These are phyloP conservation scores for Musa troglodytarum DNA, from an alignment of 176 grass and related monocot genomes.

Conservation along the genomic window DNA sequence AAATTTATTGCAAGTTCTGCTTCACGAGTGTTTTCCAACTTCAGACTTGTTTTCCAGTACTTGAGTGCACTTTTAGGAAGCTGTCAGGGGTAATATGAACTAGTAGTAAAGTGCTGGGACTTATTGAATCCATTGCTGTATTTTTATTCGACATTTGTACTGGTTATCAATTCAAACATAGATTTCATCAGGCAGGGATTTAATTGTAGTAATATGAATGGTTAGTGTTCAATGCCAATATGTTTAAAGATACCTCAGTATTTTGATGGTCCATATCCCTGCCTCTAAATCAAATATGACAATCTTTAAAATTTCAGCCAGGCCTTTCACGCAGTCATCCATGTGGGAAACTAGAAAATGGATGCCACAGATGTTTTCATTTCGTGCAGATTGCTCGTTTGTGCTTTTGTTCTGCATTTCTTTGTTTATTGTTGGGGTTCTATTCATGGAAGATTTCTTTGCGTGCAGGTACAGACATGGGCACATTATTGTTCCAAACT, in stretches of 20 bases:
- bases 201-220: neutral
- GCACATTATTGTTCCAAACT: constrained; percentile 11
- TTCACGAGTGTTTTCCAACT: no score
- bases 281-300: neutral
- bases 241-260: neutral
- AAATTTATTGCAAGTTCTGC: no score
- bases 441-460: constrained; percentile 49
- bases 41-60: no score
- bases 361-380: neutral
- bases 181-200: neutral
- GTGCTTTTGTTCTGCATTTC: neutral
- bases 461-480: constrained; percentile 30
- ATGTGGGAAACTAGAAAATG: neutral
- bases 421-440: neutral
- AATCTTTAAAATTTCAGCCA: neutral
- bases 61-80: no score
- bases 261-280: neutral
- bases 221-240: neutral
- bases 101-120: no score
- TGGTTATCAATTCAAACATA: neutral
- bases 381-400: neutral
- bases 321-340: neutral
- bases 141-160: neutral
- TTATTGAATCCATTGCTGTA: no score
- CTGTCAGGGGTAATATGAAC: neutral